These are phyloP conservation scores for Lepidium didymum DNA, from an alignment of 345 rosid genomes.

Conservation along the genomic window DNA sequence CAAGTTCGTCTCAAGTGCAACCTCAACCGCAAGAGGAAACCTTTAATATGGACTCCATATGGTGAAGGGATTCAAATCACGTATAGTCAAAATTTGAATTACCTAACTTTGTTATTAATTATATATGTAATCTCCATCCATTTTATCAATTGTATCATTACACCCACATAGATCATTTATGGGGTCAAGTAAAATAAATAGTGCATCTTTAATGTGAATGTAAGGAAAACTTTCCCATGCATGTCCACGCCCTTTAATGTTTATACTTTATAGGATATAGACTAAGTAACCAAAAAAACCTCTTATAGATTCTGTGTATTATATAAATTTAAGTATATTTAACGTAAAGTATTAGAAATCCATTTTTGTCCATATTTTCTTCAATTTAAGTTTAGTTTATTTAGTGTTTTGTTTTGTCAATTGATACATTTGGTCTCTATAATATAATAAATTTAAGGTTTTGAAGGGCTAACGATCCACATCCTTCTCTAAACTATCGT, in stretches of 20 bases:
- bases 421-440: too few relatives aligned
- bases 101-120: constrained; percentile 1
- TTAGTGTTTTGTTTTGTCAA: neutral
- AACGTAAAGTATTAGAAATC: neutral
- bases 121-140: neutral
- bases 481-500: too few relatives aligned
- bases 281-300: neutral
- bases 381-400: too few relatives aligned
- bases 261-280: neutral
- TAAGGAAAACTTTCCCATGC: constrained; percentile 2
- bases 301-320: neutral
- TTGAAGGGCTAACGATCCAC: too few relatives aligned
- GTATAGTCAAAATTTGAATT: neutral
- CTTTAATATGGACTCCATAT: constrained; percentile 71
- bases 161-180: neutral
- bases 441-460: too few relatives aligned
- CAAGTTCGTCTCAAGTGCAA: constrained; percentile 53
- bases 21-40: constrained; percentile 66
- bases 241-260: neutral
- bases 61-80: constrained; percentile 39
- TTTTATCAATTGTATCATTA: constrained; percentile 16
- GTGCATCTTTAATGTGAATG: constrained; percentile 3
- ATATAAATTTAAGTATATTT: neutral
- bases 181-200: constrained; percentile 12
- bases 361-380: neutral